phyloP scores from a whole-genome alignment of 2,329 filamentous ascomycete genomes.

The Fonsecaea monophora region DNA sequence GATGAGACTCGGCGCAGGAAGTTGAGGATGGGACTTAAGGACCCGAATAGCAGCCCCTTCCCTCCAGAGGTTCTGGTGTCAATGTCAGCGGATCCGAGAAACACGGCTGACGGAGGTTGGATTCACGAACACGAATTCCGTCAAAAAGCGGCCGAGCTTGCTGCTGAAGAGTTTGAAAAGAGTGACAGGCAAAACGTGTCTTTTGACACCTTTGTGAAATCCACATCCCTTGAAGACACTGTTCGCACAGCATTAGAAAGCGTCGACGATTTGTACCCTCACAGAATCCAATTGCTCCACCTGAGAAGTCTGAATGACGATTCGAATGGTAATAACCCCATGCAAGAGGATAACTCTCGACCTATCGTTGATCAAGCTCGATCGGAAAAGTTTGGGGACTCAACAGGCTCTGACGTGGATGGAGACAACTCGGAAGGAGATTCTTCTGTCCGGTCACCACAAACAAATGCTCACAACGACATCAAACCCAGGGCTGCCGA shows the following conservation, averaged over 20 bases:
- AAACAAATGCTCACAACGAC: neutral
- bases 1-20: constrained; percentile 85
- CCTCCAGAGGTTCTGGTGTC: constrained; percentile 80
- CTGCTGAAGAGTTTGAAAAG: constrained; percentile 66
- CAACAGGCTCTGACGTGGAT: constrained; percentile 3
- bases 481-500: neutral
- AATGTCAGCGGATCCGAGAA: constrained; percentile 83
- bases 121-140: constrained; percentile 88
- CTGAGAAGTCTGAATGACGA: neutral
- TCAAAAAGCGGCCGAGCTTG: constrained; percentile 67
- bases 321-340: neutral
- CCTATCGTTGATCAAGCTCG: constrained; percentile 29
- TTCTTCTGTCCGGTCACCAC: neutral
- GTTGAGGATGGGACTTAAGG: constrained; percentile 68
- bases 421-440: constrained; percentile 6
- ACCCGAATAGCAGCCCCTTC: constrained; percentile 76
- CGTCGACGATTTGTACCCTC: constrained; percentile 83
- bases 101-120: constrained; percentile 79
- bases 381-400: constrained; percentile 9
- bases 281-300: constrained; percentile 57
- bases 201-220: constrained; percentile 72
- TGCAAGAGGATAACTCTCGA: constrained; percentile 16
- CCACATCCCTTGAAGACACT: constrained; percentile 59
- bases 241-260: constrained; percentile 83
- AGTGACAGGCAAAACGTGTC: constrained; percentile 54